phyloP scores from a whole-genome alignment of 2,329 filamentous ascomycete species.

The Claviceps humidiphila region DNA sequence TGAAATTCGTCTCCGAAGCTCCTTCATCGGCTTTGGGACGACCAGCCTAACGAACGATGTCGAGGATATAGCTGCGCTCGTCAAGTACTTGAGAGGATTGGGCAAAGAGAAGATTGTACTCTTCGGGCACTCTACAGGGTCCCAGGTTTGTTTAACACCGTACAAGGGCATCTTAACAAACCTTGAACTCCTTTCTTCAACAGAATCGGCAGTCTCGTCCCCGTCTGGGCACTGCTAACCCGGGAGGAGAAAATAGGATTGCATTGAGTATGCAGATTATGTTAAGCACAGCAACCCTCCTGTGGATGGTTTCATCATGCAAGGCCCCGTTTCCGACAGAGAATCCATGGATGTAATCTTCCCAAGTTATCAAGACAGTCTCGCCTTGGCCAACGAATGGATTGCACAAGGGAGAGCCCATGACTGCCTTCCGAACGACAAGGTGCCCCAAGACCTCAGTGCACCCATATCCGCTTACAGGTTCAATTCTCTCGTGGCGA shows the following conservation, averaged over 20 bases:
- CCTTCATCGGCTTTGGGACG: conserved; percentile 39
- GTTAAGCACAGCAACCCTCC: conserved; percentile 31
- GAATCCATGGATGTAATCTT: conserved; percentile 43
- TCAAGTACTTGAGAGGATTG: conserved; percentile 38
- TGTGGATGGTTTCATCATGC: conserved; percentile 65
- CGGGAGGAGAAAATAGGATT: conserved; percentile 28
- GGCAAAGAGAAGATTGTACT: conserved; percentile 39
- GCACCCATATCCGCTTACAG: conserved; percentile 39
- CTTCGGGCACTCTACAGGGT: conserved; percentile 46
- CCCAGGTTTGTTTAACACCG: conserved; percentile 29
- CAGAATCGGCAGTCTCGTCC: background rate
- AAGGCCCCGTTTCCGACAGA: conserved; percentile 68
- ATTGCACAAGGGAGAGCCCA: conserved; percentile 39
- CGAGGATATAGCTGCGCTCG: conserved; percentile 37
- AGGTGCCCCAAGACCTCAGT: conserved; percentile 26
- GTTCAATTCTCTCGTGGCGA: conserved; percentile 34
- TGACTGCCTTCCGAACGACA: conserved; percentile 39
- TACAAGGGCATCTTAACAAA: background rate
- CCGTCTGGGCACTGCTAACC: background rate
- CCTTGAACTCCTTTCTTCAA: background rate
- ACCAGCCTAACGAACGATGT: conserved; percentile 38
- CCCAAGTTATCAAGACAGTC: conserved; percentile 28
- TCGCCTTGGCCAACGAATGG: conserved; percentile 39
- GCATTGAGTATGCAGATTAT: conserved; percentile 39
- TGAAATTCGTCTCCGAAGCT: conserved; percentile 41